These are phyloP conservation scores for Leccinum imitatum DNA, from an alignment of 768 basidiomycete species.

Conservation along the genomic window DNA sequence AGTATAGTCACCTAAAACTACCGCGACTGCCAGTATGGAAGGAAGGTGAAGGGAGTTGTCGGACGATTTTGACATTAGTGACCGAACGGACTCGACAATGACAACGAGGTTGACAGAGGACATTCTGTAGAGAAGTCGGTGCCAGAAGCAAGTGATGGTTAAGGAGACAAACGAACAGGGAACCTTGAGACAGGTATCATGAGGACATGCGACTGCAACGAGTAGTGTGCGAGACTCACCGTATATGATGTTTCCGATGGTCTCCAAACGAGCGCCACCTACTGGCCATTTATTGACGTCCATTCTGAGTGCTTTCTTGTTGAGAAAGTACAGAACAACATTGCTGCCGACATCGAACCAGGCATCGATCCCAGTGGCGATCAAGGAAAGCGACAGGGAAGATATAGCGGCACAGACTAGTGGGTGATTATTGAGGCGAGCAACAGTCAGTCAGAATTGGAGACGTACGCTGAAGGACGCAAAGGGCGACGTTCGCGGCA, in stretches of 20 bases:
- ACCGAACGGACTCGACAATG: slow-evolving; percentile 80
- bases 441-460: background rate
- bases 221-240: slow-evolving; percentile 41
- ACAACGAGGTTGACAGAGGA: slow-evolving; percentile 88
- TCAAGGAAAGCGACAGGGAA: slow-evolving; percentile 76
- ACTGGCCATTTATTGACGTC: slow-evolving; percentile 91
- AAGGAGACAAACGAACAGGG: slow-evolving; percentile 35
- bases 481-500: slow-evolving; percentile 70
- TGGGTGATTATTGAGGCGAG: background rate
- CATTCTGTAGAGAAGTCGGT: slow-evolving; percentile 57
- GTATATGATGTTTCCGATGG: slow-evolving; percentile 86
- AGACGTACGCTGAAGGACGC: slow-evolving; percentile 61
- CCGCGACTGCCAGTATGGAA: slow-evolving; percentile 78
- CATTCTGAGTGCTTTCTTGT: slow-evolving; percentile 66
- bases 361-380: slow-evolving; percentile 90
- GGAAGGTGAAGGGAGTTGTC: slow-evolving; percentile 69
- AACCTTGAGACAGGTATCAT: slow-evolving; percentile 37
- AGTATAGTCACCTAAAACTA: slow-evolving; percentile 59
- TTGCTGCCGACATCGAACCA: slow-evolving; percentile 84
- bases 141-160: background rate
- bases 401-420: slow-evolving; percentile 91
- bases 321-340: slow-evolving; percentile 72
- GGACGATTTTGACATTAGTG: slow-evolving; percentile 61
- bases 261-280: slow-evolving; percentile 83
- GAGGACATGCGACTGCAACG: background rate